Base-by-base conservation (phyloP, 495 filamentous ascomycete genomes). In the Neurospora pannonica region DNA sequence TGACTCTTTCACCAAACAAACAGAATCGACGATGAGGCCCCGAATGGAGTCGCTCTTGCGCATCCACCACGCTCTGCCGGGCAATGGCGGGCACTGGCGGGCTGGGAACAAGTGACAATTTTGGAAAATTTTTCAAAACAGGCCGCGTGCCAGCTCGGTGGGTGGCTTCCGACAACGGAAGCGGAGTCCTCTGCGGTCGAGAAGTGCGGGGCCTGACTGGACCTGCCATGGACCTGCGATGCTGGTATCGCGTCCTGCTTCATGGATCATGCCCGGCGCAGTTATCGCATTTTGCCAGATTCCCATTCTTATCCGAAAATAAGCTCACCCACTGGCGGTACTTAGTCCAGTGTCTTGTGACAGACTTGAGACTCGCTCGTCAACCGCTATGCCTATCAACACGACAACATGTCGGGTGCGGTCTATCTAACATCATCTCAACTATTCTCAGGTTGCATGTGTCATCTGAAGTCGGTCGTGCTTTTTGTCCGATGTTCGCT, bases 1-100 rank as follows among this genome's bases (percentile, higher is more conserved):
- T 78, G 77, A 80, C 77, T 80, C 74, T 75, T 78, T 72, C 24
- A 62, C 15, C 54, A 62, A 31, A 62, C 54, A 62, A 31, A 62
- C 54, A 31, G 54, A 62, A 62, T 62, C 54, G 54, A 62, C 54
- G 54, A 62, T 62, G 54, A 62, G 54, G 5, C 54, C 54, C 54
- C 13, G 28, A 62, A 60, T 28, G 21, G 46, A 48, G 43, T 54
- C 46, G 8, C 46, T 24, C 7, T 54, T 54, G 46, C 43, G 43
- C 43, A 60, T 60, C 48, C 48, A 28, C 48, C 48, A 43, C n/a
- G 2, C 43, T 54, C 21, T 28, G 46, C 46, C 46, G 46, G 46
- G 43, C 43, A 48, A 21, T 60, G 48, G 48, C 24, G 48, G 48
- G 54, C 54, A 15, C 11, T 62, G 54, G 54, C 54, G 13, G 54